Base-by-base conservation (phyloP, 169 alveolate species). In the Babesia caballi region DNA sequence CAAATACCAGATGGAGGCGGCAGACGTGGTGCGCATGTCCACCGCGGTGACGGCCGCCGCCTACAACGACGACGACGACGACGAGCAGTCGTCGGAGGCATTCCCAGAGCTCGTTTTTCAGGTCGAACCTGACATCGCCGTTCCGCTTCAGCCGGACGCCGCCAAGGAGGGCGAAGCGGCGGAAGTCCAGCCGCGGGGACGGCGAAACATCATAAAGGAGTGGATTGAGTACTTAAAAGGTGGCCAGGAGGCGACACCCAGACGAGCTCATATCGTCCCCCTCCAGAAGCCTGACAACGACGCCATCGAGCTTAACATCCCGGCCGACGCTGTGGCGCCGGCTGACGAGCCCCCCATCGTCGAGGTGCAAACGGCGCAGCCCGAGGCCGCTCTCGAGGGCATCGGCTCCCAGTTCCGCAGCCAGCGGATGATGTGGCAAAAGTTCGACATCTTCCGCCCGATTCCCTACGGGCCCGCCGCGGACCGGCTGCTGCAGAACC, bases 391-490 rank as follows among this genome's bases (percentile, higher is more conserved):
- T 2, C 30, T 41, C 12, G 73, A 63, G 28, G 21, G 73, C 33
- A 47, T 47, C 41, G 28, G 57, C 6, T 42, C 73, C 0, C 63
- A 74, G 65, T 61, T 32, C 58, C 36, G 84, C 5, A 40, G 82
- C 17, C 82, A 71, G 25, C 46, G 77, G n/a, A 57, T 78, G 67
- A 38, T 78, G 32, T 67, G 82, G 82, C 81, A 78, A 33, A 78
- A 78, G 27, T 78, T 52, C 27, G 86, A 78, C 47, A 52, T 78
- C n/a, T 78, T 78, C 71, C 40, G 65, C 19, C 66, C 70, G 3
- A 65, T 74, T 1, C 66, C 68, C 11, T 60, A 56, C 33, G 82
- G 82, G 0, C 82, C 82, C 19, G 44, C 58, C 1, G 21, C 73
- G 4, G 66, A 51, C 21, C 19, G 8, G 27, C 25, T 71, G 32